phyloP scores from a whole-genome alignment of 2,329 filamentous ascomycete genomes.

The Pseudocercospora vitis region DNA sequence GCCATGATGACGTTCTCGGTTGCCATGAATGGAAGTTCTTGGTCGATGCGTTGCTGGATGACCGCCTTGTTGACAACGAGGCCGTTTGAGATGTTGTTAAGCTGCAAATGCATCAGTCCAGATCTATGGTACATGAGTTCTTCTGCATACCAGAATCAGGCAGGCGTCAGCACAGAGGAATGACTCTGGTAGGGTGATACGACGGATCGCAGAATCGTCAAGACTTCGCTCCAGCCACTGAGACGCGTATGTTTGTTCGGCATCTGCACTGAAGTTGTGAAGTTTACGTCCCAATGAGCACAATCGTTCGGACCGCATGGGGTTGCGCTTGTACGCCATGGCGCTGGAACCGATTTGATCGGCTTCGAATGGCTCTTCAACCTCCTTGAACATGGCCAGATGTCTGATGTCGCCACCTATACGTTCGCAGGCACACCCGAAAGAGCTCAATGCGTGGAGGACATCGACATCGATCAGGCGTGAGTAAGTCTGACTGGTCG shows the following conservation, averaged over 20 bases:
- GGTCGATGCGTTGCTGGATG: constrained; percentile 66
- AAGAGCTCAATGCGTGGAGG: constrained; percentile 74
- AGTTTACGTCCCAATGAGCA: constrained; percentile 56
- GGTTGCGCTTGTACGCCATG: constrained; percentile 66
- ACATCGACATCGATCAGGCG: constrained; percentile 80
- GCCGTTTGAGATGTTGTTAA: constrained; percentile 69
- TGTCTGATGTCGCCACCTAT: constrained; percentile 75
- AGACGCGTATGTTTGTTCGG: constrained; percentile 65
- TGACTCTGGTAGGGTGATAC: constrained; percentile 52
- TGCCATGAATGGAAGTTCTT: constrained; percentile 73
- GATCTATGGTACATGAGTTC: not conserved
- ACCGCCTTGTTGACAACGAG: constrained; percentile 75
- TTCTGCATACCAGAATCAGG: constrained; percentile 56
- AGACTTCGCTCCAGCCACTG: constrained; percentile 80
- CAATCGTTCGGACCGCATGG: constrained; percentile 61
- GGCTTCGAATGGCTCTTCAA: constrained; percentile 81
- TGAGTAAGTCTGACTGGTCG: constrained; percentile 73
- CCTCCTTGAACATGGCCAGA: constrained; percentile 73
- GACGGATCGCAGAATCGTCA: constrained; percentile 71
- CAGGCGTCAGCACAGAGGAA: constrained; percentile 57
- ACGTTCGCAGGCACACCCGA: constrained; percentile 75
- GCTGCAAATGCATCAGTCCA: constrained; percentile 23
- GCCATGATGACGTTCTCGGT: constrained; percentile 72
- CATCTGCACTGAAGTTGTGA: constrained; percentile 55
- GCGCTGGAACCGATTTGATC: constrained; percentile 72